These are phyloP conservation scores for Hyphodiscus hymeniophilus DNA, from an alignment of 495 filamentous ascomycete species.

Conservation along the genomic window DNA sequence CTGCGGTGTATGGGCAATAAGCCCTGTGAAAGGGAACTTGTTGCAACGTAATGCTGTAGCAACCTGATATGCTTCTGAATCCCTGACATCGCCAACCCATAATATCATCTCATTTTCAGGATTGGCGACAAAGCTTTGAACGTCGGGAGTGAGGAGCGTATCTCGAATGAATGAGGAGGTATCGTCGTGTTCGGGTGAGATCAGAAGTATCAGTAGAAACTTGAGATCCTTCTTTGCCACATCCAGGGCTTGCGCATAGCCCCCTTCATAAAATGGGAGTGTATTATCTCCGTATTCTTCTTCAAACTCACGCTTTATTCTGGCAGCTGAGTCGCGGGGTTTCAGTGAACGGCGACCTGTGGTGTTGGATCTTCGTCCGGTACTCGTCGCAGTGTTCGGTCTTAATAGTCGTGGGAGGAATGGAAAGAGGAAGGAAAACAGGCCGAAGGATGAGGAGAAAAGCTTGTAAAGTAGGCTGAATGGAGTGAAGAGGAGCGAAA, in stretches of 20 bases:
- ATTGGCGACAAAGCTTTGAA: constrained; percentile 63
- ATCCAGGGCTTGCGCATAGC: constrained; percentile 86
- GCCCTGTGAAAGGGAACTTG: constrained; percentile 81
- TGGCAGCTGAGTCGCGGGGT: constrained; percentile 77
- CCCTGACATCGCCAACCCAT: constrained; percentile 87
- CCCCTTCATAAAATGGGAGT: constrained; percentile 71
- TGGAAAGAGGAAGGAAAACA: constrained; percentile 69
- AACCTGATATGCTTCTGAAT: constrained; percentile 90
- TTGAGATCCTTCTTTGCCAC: constrained; percentile 83
- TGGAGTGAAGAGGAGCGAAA: constrained; percentile 72
- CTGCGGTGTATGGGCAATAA: constrained; percentile 75
- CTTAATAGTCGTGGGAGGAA: constrained; percentile 72
- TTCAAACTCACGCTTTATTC: constrained; percentile 87
- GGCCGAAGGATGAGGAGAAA: constrained; percentile 49
- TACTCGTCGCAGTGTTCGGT: constrained; percentile 18
- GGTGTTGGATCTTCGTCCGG: constrained; percentile 47
- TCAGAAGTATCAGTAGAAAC: constrained; percentile 74
- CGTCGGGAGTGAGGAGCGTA: constrained; percentile 68
- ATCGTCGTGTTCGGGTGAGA: constrained; percentile 91
- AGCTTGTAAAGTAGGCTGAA: constrained; percentile 70
- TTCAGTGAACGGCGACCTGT: constrained; percentile 64
- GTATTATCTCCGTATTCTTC: constrained; percentile 73
- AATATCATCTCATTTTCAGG: constrained; percentile 67
- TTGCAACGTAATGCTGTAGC: constrained; percentile 72
- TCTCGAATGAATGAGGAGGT: constrained; percentile 75